These are phyloP conservation scores for Daedalea quercina DNA, from an alignment of 768 basidiomycete species.

Conservation along the genomic window DNA sequence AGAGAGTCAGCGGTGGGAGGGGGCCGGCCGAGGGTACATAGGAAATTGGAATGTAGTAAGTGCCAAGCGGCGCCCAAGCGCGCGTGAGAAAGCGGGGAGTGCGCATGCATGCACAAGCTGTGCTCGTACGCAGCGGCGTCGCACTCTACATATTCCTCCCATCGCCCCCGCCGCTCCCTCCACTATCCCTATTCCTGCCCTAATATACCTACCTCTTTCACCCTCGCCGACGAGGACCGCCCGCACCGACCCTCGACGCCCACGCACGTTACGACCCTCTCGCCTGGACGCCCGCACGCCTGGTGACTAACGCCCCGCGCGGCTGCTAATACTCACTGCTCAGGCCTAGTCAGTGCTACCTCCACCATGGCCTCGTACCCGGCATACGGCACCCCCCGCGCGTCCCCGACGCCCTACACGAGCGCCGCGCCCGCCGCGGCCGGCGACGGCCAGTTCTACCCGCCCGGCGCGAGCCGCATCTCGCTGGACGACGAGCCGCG, in stretches of 20 bases:
- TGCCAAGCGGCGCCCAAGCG: no score
- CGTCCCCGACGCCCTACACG: slow-evolving; percentile 10
- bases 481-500: slow-evolving; percentile 13
- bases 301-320: neutral
- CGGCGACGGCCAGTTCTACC: slow-evolving; percentile 8
- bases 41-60: no score
- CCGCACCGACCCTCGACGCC: neutral
- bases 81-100: no score
- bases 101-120: no score
- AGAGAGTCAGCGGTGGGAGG: no score
- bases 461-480: slow-evolving; percentile 10
- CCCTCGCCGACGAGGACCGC: neutral
- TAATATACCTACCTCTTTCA: neutral
- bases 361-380: slow-evolving; percentile 12
- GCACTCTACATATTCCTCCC: no score
- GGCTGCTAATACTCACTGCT: neutral
- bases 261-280: no score
- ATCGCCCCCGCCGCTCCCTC: no score
- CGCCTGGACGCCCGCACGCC: neutral
- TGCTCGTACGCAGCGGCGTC: no score
- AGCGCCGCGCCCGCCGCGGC: slow-evolving; percentile 6
- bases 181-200: no score
- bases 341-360: no score
- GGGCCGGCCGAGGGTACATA: no score
- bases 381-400: slow-evolving; percentile 9